Base-by-base conservation (phyloP, 768 basidiomycete genomes). In the Boletus rubropictus region DNA sequence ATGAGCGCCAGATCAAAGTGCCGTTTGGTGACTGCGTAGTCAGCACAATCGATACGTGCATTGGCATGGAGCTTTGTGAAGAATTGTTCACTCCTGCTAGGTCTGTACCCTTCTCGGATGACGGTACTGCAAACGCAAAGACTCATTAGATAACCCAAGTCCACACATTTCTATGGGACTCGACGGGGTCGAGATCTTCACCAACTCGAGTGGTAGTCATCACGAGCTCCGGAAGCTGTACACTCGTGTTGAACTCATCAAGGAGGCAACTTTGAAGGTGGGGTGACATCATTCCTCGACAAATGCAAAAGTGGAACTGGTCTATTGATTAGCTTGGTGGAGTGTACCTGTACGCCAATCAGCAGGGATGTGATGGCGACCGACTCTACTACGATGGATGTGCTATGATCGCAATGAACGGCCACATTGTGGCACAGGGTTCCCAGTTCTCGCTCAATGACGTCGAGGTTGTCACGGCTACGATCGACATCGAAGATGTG, bases 351-450 rank as follows among this genome's bases (percentile, higher is more conserved):
- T 99, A 99, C 58, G 91, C 96, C 8, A 99, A 99, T 63, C 96
- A 99, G 59, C 95, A 96, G 72, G 96, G 96, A 5, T 99, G 96
- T 61, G 96, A 99, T 59, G 96, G 96, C 1, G 96, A 99, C 64
- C 81, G 96, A 25, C 76, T 98, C 0, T 99, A 98, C 73, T 99
- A 97, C 63, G 96, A 99, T 56, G 96, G 96, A 25, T 96, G 90
- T 54, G 86, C 91, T 27, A 81, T 98, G 79, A 97, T 99, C 57
- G 93, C 90, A 8, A 78, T 94, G 50, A 99, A 99, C 68, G 96
- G 96, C 5, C 77, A 77, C 24, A 78, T 98, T 46, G 74, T 98
- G 17, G 93, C 96, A 1, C 95, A 98, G 67, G 96, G 96, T 14
- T 86, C 91, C 2, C 96, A 99, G 60, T 99, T 98, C 71, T 97